Evolutionary conservation across 2,329 filamentous ascomycete genomes (phyloP), one percentile per base, ranked within the genome.

Genomic region (Aspergillus sp.): DNA sequence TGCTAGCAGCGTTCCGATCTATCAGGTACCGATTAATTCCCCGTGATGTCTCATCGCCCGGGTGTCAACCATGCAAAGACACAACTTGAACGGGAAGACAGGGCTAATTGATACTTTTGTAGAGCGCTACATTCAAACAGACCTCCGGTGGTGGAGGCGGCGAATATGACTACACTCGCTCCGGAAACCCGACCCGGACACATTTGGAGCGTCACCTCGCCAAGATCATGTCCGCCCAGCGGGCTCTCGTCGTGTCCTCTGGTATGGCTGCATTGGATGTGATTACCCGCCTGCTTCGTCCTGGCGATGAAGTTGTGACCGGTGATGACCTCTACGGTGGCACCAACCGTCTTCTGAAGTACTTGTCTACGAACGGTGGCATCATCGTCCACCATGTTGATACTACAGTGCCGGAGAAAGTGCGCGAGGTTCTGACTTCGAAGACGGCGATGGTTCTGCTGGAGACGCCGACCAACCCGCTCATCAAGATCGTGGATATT

Each of bases 91-190:
- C 23, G 13, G 3, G 13, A 21, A 17, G 41, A 8, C 1, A 23
- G 38, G 60, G 41, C 52, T 38, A 42, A 62, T 50, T 21, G 17
- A 53, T 48, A 52, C 17, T 11, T 30, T 23, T 48, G 51, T 32
- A 89, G 84, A 96, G 92, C 52, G 96, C 95, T 52, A 99, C 95
- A 39, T 99, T 99, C 83, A 99, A 99, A 81, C 95, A 98, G 79
- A 86, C 86, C 21, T 91, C 90, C 17, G 89, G 90, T 64, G 84
- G 79, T 49, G 92, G 91, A 61, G 92, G 91, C 62, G 90, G 87
- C 67, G 93, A 98, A 78, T 99, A 98, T 78, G 95, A 99, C 81
- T 99, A 99, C 82, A 98, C 95, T 62, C 91, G 96, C 63, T 98
- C 93, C 38, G 95, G 95, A 59, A 99, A 99, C 76, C 95, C 95